Evolutionary conservation across 2,329 filamentous ascomycete genomes (phyloP), one percentile per base, ranked within the genome.

Genomic region (Penicillium sclerotigenum): DNA sequence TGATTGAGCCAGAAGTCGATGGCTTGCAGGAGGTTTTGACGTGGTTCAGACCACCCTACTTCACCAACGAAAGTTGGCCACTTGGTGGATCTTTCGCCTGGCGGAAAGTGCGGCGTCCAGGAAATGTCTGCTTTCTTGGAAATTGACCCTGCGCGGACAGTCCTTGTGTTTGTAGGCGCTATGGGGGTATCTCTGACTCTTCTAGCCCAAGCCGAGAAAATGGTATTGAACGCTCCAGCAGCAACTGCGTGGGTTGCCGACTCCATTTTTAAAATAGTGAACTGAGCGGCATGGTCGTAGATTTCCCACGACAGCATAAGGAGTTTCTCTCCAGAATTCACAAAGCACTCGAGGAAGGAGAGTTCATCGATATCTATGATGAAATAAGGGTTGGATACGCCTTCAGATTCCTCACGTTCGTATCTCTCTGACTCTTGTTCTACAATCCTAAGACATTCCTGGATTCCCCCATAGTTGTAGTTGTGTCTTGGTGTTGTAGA

Each of bases 11-110:
- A 37, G 9, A 20, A 20, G 18, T 20, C n/a, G n/a, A 37, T 37
- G 13, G 11, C 5, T 37, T 37, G n/a, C n/a, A 37, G 36, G 36
- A 37, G 10, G 18, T 20, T 20, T 37, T 5, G 36, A 20, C 36
- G 10, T 18, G 36, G 34, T 18, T 20, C n/a, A 11, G 26, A 46
- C 41, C 51, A 57, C 7, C 47, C 36, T 18, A 57, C 51, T 26
- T 57, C 57, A 42, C 43, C 51, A 52, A 48, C 50, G 9, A 59
- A 31, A 49, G 38, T 57, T 54, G 57, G 51, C 43, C 54, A 59
- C 18, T 59, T 7, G 16, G 11, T 1, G 8, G 13, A 2, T 20
- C 6, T 2, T 20, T 4, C 2, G 36, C 9, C 10, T 37, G 2
- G 1, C 36, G 5, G 10, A 18, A 11, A 5, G 4, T 2, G 11